These are phyloP conservation scores for Lyophyllum decastes DNA, from an alignment of 768 basidiomycete genomes.

Conservation along the genomic window DNA sequence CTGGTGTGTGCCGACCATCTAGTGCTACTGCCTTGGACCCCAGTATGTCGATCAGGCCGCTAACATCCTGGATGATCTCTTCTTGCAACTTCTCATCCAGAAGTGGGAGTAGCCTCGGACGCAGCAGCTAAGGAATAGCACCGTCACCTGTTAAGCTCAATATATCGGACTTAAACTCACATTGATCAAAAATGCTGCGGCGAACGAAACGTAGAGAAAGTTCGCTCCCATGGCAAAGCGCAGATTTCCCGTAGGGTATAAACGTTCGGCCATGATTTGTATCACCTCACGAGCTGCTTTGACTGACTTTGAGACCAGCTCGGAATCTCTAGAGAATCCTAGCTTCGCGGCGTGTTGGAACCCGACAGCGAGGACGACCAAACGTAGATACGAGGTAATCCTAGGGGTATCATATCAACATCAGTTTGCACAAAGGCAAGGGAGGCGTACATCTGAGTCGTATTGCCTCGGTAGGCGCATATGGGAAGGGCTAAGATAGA, in stretches of 20 bases:
- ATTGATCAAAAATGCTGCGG: conserved; percentile 61
- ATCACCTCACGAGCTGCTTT: conserved; percentile 60
- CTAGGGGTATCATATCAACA: conserved; percentile 26
- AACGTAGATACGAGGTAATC: conserved; percentile 53
- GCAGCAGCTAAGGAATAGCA: conserved; percentile 40
- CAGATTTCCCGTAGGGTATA: conserved; percentile 55
- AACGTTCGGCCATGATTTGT: conserved; percentile 48
- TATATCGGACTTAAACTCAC: conserved; percentile 32
- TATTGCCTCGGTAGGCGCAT: conserved; percentile 45
- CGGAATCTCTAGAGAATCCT: conserved; percentile 40
- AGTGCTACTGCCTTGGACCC: conserved; percentile 51
- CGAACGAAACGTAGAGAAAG: conserved; percentile 56
- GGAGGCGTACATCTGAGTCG: conserved; percentile 39
- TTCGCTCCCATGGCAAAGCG: conserved; percentile 57
- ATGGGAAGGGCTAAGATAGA: conserved; percentile 38
- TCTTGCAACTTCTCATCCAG: conserved; percentile 38
- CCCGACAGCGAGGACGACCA: conserved; percentile 57
- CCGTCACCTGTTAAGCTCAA: neutral
- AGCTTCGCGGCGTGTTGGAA: conserved; percentile 49
- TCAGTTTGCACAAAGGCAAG: neutral
- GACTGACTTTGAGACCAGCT: conserved; percentile 48
- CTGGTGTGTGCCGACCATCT: conserved; percentile 57
- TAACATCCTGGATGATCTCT: conserved; percentile 45
- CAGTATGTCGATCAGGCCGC: conserved; percentile 44
- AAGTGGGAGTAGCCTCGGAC: conserved; percentile 47